Evolutionary conservation across 75 land plant species (phyloP), one percentile per base, ranked within the genome.

Genomic region (Ceratopteris richardii): DNA sequence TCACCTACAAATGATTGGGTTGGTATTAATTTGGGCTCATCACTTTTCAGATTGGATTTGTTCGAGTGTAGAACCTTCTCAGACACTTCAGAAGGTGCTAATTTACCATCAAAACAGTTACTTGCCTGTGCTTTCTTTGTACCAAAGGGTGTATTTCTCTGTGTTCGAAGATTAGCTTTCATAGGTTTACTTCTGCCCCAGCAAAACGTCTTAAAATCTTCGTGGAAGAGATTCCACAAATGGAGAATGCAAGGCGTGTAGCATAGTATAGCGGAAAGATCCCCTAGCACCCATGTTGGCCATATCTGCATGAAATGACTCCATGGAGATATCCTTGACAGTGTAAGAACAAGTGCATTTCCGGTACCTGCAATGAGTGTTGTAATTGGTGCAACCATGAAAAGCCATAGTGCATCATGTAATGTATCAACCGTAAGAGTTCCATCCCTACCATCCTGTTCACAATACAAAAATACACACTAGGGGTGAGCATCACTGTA

Each of bases 221-320:
- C 57, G 70, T 70, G 47, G 33, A 73, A 70, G 30, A 71, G 43
- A 37, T 62, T 69, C 74, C 76, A 73, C 12, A 73, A 40, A 43
- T 73, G 76, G 28, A 73, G 76, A 54, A 73, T 40, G 7, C 74
- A 73, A 2, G 76, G 76, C 31, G 76, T 71, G 27, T 70, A 71
- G 58, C 74, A 73, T 24, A 73, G 66, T 44, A 73, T 73, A 17
- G 76, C 65, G 12, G 76, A 69, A 11, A 73, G 59, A 56, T 73
- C 76, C n/a, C 76, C 76, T 11, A 73, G 74, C 19, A 73, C 76
- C 74, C 74, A 73, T 16, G 66, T 73, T 33, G 76, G 76, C 76
- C 76, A 73, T 18, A 73, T 64, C 55, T 51, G 28, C 46, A 73
- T 27, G 20, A 73, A 70, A 33, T 57, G 29, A 12, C 61, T 43